phyloP scores from a whole-genome alignment of 805 yeast genomes.

The Candida sphagnicola region DNA sequence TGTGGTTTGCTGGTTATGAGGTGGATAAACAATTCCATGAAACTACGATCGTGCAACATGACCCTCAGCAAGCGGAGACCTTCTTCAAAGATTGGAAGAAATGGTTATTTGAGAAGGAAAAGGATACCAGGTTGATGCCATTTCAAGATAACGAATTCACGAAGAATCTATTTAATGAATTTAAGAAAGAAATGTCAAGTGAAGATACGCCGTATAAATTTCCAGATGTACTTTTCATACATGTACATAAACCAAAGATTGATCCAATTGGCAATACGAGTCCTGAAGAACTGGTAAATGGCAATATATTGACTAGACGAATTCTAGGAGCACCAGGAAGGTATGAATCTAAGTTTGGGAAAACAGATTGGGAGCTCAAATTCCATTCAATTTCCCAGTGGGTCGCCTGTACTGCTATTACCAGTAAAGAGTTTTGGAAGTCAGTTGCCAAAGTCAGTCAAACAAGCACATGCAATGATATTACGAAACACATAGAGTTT shows the following conservation, averaged over 20 bases:
- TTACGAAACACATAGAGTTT: constrained; percentile 18
- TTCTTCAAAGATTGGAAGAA: constrained; percentile 21
- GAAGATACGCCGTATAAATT: constrained; percentile 6
- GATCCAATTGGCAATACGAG: constrained; percentile 22
- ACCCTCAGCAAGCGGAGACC: constrained; percentile 18
- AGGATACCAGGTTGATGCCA: constrained; percentile 29
- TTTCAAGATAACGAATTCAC: constrained; percentile 26
- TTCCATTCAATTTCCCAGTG: constrained; percentile 29
- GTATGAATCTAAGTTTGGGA: constrained; percentile 11
- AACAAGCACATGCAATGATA: constrained; percentile 17
- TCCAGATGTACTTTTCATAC: constrained; percentile 27
- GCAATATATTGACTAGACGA: constrained; percentile 14
- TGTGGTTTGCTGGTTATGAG: constrained; percentile 12
- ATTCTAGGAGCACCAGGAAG: constrained; percentile 20
- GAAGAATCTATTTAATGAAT: constrained; percentile 16
- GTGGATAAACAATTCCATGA: constrained; percentile 16
- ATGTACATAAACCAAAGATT: constrained; percentile 30
- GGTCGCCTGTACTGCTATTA: constrained; percentile 26
- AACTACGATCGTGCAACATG: constrained; percentile 29
- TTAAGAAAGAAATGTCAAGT: constrained; percentile 8
- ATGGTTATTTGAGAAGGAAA: constrained; percentile 17
- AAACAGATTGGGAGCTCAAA: constrained; percentile 31
- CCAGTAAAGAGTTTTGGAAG: constrained; percentile 20
- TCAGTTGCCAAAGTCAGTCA: constrained; percentile 11
- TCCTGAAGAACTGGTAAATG: constrained; percentile 10